Percentiles rank a stretch among this genome's conserved stretches.
These are phyloP conservation scores for Entomortierella parvispora DNA, from an alignment of 192 early-diverging fungal species.

Conservation along the genomic window DNA sequence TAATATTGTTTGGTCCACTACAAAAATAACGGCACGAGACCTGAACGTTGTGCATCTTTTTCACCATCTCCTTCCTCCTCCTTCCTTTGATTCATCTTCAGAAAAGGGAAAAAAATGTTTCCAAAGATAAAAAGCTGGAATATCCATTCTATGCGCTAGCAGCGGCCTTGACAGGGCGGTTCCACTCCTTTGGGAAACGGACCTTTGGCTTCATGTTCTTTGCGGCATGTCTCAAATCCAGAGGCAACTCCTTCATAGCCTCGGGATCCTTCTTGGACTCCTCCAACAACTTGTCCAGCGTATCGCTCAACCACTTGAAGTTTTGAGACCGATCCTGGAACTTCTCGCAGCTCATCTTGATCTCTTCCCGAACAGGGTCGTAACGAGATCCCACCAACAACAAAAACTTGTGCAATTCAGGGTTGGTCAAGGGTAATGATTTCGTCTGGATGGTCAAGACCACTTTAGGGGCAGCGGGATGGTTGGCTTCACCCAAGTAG, in stretches of 20 bases:
- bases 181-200: conserved; percentile 73
- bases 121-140: neutral
- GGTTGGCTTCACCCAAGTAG: conserved; percentile 61
- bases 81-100: no score
- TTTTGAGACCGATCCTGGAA: conserved; percentile 65
- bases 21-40: no score
- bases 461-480: conserved; percentile 62
- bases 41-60: no score
- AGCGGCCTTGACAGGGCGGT: conserved; percentile 48
- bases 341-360: conserved; percentile 67
- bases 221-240: conserved; percentile 65
- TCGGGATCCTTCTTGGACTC: conserved; percentile 69
- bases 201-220: conserved; percentile 58
- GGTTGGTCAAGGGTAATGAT: conserved; percentile 55
- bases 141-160: conserved; percentile 10
- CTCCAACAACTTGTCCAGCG: conserved; percentile 59
- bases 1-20: no score
- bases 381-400: conserved; percentile 69
- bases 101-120: no score
- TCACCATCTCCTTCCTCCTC: no score
- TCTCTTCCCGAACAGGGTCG: conserved; percentile 63
- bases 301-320: conserved; percentile 65
- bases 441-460: conserved; percentile 60
- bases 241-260: conserved; percentile 66
- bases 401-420: conserved; percentile 68